Percentiles rank a stretch among this genome's conserved stretches.
These are phyloP conservation scores for Fusarium abutilonis DNA, from an alignment of 2,329 filamentous ascomycete species.

Conservation along the genomic window DNA sequence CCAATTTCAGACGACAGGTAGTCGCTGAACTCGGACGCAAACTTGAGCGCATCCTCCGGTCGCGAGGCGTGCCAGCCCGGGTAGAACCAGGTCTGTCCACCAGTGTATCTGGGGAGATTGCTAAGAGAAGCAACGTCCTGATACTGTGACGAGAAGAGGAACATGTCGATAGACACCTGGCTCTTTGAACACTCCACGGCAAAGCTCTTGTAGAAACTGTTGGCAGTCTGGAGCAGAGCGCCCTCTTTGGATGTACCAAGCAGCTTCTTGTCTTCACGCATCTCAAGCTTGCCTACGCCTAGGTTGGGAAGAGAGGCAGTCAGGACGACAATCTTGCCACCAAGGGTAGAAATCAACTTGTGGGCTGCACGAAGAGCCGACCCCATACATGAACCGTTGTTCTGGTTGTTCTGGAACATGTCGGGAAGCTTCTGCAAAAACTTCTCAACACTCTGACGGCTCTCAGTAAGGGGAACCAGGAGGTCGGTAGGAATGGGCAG, in stretches of 20 bases:
- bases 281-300: slow-evolving; percentile 87
- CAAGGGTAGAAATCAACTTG: slow-evolving; percentile 92
- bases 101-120: slow-evolving; percentile 94
- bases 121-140: slow-evolving; percentile 97
- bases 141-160: slow-evolving; percentile 94
- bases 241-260: slow-evolving; percentile 94
- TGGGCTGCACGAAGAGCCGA: slow-evolving; percentile 92
- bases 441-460: slow-evolving; percentile 87
- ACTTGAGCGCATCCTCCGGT: slow-evolving; percentile 96
- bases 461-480: slow-evolving; percentile 87
- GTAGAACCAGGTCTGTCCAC: slow-evolving; percentile 98
- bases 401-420: slow-evolving; percentile 97
- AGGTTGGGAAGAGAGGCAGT: slow-evolving; percentile 90
- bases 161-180: slow-evolving; percentile 98
- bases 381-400: slow-evolving; percentile 90
- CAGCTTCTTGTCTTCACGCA: slow-evolving; percentile 96
- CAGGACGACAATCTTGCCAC: slow-evolving; percentile 93
- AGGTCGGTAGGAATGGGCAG: slow-evolving; percentile 92
- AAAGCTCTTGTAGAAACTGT: slow-evolving; percentile 99
- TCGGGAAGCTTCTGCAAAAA: slow-evolving; percentile 91
- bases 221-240: slow-evolving; percentile 85
- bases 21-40: slow-evolving; percentile 95
- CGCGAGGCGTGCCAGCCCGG: slow-evolving; percentile 96
- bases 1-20: slow-evolving; percentile 97
- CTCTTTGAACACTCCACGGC: slow-evolving; percentile 99